These are phyloP conservation scores for Rhizophlyctis rosea DNA, from an alignment of 192 early-diverging fungal genomes.

Conservation along the genomic window DNA sequence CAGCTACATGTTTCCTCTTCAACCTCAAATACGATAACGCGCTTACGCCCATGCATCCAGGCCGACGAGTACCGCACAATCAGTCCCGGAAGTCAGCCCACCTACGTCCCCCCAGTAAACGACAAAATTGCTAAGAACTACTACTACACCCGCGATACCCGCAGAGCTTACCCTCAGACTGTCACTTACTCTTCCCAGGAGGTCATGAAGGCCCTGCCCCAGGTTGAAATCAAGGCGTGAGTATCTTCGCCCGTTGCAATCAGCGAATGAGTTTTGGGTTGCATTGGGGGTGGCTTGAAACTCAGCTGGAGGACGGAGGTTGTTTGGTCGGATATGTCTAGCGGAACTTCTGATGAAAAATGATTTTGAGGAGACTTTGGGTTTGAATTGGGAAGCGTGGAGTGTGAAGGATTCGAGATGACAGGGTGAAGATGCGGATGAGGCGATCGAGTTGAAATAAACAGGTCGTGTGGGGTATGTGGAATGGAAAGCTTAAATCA, in stretches of 20 bases:
- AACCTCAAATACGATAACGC: background rate
- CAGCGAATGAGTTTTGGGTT: slow-evolving; percentile 4
- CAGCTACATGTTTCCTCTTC: background rate
- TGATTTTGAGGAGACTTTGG: background rate
- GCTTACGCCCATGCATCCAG: slow-evolving; percentile 3
- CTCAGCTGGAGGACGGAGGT: too few relatives aligned
- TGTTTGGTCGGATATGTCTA: too few relatives aligned
- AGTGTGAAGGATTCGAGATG: background rate
- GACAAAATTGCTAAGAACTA: slow-evolving; percentile 70
- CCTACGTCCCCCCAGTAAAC: slow-evolving; percentile 18
- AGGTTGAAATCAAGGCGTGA: slow-evolving; percentile 18
- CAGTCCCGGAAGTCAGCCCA: slow-evolving; percentile 44
- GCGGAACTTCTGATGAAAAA: background rate
- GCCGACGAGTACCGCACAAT: slow-evolving; percentile 45
- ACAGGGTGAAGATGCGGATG: too few relatives aligned
- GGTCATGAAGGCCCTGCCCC: slow-evolving; percentile 38
- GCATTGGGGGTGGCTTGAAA: background rate
- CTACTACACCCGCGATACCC: slow-evolving; percentile 87
- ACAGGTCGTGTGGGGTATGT: too few relatives aligned
- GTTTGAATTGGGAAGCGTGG: background rate
- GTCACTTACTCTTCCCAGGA: slow-evolving; percentile 78
- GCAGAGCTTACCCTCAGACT: slow-evolving; percentile 87
- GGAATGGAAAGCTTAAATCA: too few relatives aligned
- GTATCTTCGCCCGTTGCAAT: background rate
- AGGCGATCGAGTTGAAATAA: too few relatives aligned